Evolutionary conservation across 768 basidiomycete genomes (phyloP).

Genomic region (Phaeotremella fagi): DNA sequence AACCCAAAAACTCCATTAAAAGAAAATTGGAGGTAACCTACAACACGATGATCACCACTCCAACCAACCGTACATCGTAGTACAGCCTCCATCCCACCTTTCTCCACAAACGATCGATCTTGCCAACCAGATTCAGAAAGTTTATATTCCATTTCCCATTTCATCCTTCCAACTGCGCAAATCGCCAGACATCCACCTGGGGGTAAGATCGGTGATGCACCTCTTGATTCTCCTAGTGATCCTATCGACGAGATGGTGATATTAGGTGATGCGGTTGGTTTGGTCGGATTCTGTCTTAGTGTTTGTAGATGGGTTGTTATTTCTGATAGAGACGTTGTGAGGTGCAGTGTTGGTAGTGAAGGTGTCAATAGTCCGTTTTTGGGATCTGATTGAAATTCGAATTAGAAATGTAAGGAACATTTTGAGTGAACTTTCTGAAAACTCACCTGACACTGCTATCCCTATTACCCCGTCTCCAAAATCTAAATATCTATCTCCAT

Average conservation of each 20-base stretch:
- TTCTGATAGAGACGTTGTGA: conserved; percentile 17
- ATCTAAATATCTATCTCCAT: conserved; percentile 22
- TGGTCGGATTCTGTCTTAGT: conserved; percentile 16
- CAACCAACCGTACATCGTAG: conserved; percentile 35
- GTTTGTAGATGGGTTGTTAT: conserved; percentile 29
- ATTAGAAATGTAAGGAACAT: not conserved
- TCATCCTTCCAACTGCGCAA: conserved; percentile 35
- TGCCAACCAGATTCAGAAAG: conserved; percentile 1
- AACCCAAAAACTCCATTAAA: not conserved
- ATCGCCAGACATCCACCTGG: conserved; percentile 39
- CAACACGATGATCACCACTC: conserved; percentile 44
- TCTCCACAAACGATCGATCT: conserved; percentile 16
- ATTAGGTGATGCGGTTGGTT: conserved; percentile 15
- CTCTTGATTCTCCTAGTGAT: conserved; percentile 30
- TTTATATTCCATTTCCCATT: conserved; percentile 34
- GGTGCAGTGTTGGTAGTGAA: conserved; percentile 28
- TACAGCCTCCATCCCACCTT: conserved; percentile 24
- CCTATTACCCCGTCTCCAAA: conserved; percentile 31
- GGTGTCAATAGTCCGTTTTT: conserved; percentile 40
- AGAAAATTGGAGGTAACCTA: conserved; percentile 10
- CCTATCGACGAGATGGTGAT: conserved; percentile 41
- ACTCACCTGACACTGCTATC: conserved; percentile 39
- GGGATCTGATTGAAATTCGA: conserved; percentile 21
- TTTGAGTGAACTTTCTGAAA: not conserved
- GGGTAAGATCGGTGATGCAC: conserved; percentile 36